phyloP scores from a whole-genome alignment of 169 alveolate species.

The Cytauxzoon felis region DNA sequence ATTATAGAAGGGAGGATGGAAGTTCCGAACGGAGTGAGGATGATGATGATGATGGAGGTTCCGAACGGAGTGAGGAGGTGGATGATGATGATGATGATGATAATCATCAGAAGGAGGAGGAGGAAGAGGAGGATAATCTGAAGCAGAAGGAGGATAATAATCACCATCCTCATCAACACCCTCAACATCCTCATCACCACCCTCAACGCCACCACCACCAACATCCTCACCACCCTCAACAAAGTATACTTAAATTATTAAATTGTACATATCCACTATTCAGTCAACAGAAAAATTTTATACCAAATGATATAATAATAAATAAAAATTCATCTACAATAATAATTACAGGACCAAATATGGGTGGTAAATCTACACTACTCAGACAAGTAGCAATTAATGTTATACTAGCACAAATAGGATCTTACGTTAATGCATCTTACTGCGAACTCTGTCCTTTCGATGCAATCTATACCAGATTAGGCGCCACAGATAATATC shows the following conservation, averaged over 20 bases:
- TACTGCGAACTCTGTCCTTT: conserved; percentile 86
- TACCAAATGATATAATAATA: conserved; percentile 78
- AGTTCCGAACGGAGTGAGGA: conserved; percentile 16
- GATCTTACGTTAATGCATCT: conserved; percentile 92
- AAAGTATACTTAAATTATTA: neutral
- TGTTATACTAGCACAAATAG: conserved; percentile 96
- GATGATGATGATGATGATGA: too few species aligned
- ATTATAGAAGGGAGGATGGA: conserved; percentile 11
- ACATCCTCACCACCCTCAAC: too few species aligned
- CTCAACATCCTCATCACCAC: too few species aligned
- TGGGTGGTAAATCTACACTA: conserved; percentile 99
- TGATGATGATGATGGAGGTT: too few species aligned
- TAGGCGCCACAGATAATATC: conserved; percentile 97
- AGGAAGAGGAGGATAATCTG: too few species aligned
- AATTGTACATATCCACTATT: conserved; percentile 32
- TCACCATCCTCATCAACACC: too few species aligned
- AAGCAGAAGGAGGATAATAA: too few species aligned
- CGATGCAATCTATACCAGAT: conserved; percentile 96
- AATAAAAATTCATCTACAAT: conserved; percentile 41
- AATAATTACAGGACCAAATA: conserved; percentile 99
- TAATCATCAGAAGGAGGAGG: too few species aligned
- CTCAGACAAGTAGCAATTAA: conserved; percentile 93
- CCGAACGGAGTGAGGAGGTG: too few species aligned
- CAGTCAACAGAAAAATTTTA: conserved; percentile 67
- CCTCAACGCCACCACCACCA: too few species aligned